Evolutionary conservation across 73 alveolate species (phyloP), one percentile per base, ranked within the genome.

Genomic region (Effrenium voratum): DNA sequence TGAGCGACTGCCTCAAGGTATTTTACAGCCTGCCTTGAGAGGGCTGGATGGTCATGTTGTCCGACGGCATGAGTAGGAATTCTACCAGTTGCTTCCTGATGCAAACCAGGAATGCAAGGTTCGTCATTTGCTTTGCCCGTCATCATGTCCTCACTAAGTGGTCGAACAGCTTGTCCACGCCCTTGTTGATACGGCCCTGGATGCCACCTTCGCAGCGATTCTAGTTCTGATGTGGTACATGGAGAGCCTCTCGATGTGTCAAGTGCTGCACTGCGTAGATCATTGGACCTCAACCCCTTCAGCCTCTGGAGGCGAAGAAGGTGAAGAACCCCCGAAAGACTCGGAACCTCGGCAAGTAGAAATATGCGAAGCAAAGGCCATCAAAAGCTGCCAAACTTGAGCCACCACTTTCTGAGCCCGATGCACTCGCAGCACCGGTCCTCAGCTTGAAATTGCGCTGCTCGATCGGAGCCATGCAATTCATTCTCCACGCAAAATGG

Each of bases 101-200:
- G 43, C 26, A 43, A 80, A 60, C 43, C 80, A 16, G 24, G 10
- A 40, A 34, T 34, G 84, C 52, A 16, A 16, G 12, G n/a, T 41
- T 40, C 57, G 32, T 16, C 10, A 2, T 30, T 12, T 13, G 49
- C 40, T 41, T 13, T 13, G 40, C 38, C 15, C 55, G 6, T 13
- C 38, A 43, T 3, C 57, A 46, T 1, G 75, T 73, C 97, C 97
- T 66, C 16, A 90, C 97, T 28, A 90, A 40, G 76, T 90, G 97
- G 59, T 90, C 97, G 43, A 90, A 90, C 32, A 90, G 87, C 97
- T 80, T 90, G 97, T 90, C 97, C 77, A 90, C 97, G 45, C 97
- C 97, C 55, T 90, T 90, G 97, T 90, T 90, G 97, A 90, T 90
- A 77, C 97, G 97, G 76, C 97, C 97, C 47, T 80, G n/a, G 75